Evolutionary conservation across 495 filamentous ascomycete species (phyloP).

Genomic region (Thermothielavioides terrestris): DNA sequence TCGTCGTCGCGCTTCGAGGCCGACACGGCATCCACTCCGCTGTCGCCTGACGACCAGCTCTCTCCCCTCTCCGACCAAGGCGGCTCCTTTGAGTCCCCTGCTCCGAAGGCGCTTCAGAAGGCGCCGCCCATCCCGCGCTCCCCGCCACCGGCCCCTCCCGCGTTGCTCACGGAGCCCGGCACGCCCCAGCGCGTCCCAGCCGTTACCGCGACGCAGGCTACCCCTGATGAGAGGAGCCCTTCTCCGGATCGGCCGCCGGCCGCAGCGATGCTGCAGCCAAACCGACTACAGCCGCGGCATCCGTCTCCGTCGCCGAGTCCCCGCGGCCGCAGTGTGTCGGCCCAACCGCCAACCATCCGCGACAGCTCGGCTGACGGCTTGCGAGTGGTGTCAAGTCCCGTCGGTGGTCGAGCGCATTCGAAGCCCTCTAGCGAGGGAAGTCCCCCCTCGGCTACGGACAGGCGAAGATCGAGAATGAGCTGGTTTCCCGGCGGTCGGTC

Average conservation of each 20-base stretch:
- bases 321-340: conserved; percentile 34
- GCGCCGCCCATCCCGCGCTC: conserved; percentile 6
- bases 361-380: conserved; percentile 16
- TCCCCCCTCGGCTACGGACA: conserved; percentile 19
- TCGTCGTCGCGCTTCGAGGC: conserved; percentile 3
- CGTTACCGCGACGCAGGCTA: conserved; percentile 9
- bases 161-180: not conserved
- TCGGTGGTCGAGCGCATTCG: conserved; percentile 3
- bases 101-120: conserved; percentile 18
- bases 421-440: conserved; percentile 25
- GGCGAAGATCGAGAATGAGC: conserved; percentile 29
- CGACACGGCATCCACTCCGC: not conserved
- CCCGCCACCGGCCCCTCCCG: conserved; percentile 5
- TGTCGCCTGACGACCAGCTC: conserved; percentile 3
- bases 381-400: conserved; percentile 20
- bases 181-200: conserved; percentile 4
- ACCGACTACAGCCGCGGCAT: conserved; percentile 20
- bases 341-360: conserved; percentile 24
- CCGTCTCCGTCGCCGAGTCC: conserved; percentile 21
- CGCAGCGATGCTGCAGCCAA: conserved; percentile 18
- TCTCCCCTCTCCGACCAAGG: conserved; percentile 2
- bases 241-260: conserved; percentile 6
- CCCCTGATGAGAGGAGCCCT: conserved; percentile 5
- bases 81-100: not conserved
- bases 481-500: conserved; percentile 40